Evolutionary conservation across 257 asterid genomes (phyloP), one percentile per base, ranked within the genome.

Genomic region (Jacaranda mimosifolia): DNA sequence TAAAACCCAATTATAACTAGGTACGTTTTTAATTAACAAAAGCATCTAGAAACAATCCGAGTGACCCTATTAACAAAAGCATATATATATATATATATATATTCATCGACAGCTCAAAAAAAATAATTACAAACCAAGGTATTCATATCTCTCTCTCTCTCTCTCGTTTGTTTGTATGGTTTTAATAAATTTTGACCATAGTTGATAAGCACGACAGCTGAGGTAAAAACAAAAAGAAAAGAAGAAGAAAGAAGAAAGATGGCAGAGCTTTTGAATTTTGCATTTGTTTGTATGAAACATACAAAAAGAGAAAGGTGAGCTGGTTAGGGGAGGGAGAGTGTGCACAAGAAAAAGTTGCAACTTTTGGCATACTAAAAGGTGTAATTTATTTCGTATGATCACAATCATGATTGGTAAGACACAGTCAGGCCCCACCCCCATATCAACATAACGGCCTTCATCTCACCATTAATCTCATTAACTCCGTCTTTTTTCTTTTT

Each of bases 331-430:
- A 26, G 32, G 35, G 5, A 26, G 15, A 46, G 60, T 12, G 3
- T 14, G 52, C 6, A 42, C 32, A n/a, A 9, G 13, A 14, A 72
- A 72, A 72, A 56, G 58, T 11, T n/a, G 7, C 9, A 51, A 76
- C 73, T 63, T 79, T 66, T 76, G 55, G 72, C 42, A 68, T 36
- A 77, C 43, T 57, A 81, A 84, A 68, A 79, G 82, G 76, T 58
- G 81, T 26, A 53, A 60, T 52, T 49, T 64, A 45, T 36, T 39
- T 19, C 53, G 79, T 63, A 59, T 52, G 51, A 78, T 78, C 85
- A 52, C 79, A 46, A 65, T 81, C 81, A 78, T 70, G 72, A 70
- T 35, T 78, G 77, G 39, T 40, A 19, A 70, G 6, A 4, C 46
- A 68, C 36, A 55, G n/a, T 75, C 63, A 35, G 40, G 73, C 73